phyloP scores from a whole-genome alignment of 2,329 filamentous ascomycete species.

The Ascomycota sp. region DNA sequence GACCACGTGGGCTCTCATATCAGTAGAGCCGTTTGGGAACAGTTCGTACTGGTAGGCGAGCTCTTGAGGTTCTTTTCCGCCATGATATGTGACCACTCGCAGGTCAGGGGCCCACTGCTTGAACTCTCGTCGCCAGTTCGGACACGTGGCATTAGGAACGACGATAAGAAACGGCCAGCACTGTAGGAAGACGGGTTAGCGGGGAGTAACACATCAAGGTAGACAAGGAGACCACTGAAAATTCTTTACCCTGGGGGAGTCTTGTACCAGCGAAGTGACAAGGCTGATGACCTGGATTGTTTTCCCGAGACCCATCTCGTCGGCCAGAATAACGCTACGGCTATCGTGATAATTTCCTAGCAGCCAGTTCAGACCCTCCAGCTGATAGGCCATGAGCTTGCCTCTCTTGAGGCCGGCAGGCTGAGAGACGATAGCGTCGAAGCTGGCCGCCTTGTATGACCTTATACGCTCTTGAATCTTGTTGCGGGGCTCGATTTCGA shows the following conservation, averaged over 20 bases:
- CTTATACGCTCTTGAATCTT: conserved; percentile 45
- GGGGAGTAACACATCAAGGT: neutral
- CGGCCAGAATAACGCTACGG: conserved; percentile 75
- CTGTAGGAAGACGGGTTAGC: conserved; percentile 6
- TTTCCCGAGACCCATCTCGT: conserved; percentile 96
- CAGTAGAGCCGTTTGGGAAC: conserved; percentile 41
- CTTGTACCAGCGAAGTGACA: conserved; percentile 48
- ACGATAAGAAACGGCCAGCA: conserved; percentile 88
- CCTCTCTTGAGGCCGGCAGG: conserved; percentile 54
- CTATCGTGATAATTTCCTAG: conserved; percentile 68
- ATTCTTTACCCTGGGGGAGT: conserved; percentile 23
- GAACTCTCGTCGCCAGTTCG: conserved; percentile 95
- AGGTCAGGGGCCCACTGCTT: conserved; percentile 77
- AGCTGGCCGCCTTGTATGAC: conserved; percentile 41
- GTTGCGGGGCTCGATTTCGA: conserved; percentile 30
- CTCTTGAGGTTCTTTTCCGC: conserved; percentile 48
- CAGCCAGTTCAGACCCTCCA: conserved; percentile 87
- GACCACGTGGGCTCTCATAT: conserved; percentile 72
- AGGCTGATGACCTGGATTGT: conserved; percentile 82
- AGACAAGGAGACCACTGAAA: no score
- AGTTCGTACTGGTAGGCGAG: conserved; percentile 68
- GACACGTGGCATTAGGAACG: conserved; percentile 81
- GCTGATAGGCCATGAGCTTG: conserved; percentile 77
- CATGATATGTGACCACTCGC: conserved; percentile 82
- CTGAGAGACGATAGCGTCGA: conserved; percentile 47